Evolutionary conservation across 1,139 yeast genomes (phyloP).

Genomic region (Protomyces arabidopsidicola): DNA sequence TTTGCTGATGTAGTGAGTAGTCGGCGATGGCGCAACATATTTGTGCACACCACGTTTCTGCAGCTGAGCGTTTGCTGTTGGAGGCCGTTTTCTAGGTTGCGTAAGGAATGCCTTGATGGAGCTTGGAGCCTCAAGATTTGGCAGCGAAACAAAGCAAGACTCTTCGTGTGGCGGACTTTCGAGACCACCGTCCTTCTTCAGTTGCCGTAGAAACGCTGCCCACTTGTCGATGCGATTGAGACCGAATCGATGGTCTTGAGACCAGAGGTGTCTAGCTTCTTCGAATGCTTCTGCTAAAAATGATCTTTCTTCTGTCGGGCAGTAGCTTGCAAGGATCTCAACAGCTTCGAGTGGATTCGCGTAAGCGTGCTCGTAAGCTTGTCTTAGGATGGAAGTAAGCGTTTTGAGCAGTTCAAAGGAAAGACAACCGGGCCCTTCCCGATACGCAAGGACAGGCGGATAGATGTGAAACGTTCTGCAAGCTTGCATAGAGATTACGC

Average conservation of each 20-base stretch:
- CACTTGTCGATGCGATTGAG: constrained; percentile 3
- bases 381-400: background rate
- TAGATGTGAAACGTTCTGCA: constrained; percentile 5
- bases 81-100: background rate
- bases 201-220: background rate
- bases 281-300: background rate
- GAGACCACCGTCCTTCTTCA: background rate
- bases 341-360: background rate
- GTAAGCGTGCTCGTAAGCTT: background rate
- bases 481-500: background rate
- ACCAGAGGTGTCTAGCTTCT: background rate
- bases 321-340: background rate
- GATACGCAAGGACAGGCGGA: constrained; percentile 16
- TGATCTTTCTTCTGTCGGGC: background rate
- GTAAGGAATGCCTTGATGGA: background rate
- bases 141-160: background rate
- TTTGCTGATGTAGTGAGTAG: constrained; percentile 4
- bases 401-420: background rate
- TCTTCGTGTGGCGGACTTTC: background rate
- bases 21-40: constrained; percentile 4
- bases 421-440: background rate
- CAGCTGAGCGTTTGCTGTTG: background rate
- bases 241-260: background rate
- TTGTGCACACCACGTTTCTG: constrained; percentile 7
- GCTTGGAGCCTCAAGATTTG: background rate